Conservation (phyloP, 805 yeast species). For the Yamadazyma endophytica region DNA sequence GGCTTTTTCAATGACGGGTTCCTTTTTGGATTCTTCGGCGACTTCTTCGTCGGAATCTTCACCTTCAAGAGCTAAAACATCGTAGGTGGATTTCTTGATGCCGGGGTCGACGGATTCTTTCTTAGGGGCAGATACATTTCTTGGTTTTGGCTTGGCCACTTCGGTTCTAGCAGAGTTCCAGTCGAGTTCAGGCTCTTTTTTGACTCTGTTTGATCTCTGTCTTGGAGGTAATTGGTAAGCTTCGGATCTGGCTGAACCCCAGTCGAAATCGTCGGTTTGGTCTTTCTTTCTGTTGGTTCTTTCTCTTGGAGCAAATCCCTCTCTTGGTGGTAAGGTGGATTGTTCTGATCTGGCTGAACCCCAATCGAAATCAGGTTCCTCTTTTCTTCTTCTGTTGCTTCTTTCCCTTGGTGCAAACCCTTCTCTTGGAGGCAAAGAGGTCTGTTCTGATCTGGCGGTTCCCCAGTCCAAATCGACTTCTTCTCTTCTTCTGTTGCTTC, state of each 20-base stretch:
- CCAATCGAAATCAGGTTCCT: conserved; percentile 42
- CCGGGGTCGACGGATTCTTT: too few species aligned
- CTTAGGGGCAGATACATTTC: conserved; percentile 22
- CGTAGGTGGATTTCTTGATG: conserved; percentile 32
- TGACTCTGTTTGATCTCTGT: conserved; percentile 14
- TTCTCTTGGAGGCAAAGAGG: conserved; percentile 17
- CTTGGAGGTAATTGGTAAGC: conserved; percentile 24
- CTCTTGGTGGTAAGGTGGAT: conserved; percentile 23
- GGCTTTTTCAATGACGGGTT: conserved; percentile 1
- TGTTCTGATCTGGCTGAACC: conserved; percentile 31
- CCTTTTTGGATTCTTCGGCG: conserved; percentile 8
- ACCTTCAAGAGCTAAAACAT: conserved; percentile 30
- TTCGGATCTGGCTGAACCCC: conserved; percentile 26
- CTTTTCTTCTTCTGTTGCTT: conserved; percentile 19
- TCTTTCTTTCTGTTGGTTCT: conserved; percentile 13
- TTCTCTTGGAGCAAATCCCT: conserved; percentile 18
- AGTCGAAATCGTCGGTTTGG: conserved; percentile 17
- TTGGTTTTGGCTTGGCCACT: conserved; percentile 23
- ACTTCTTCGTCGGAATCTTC: conserved; percentile 28
- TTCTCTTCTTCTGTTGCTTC: conserved; percentile 16
- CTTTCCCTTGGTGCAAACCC: conserved; percentile 17
- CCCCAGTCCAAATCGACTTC: conserved; percentile 24
- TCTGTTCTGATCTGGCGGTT: conserved; percentile 23
- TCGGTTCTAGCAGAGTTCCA: conserved; percentile 33
- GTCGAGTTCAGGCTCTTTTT: conserved; percentile 27